Percentiles rank a stretch among this genome's conserved stretches.
Conservation (phyloP, 805 yeast species). For the Saccharomyces eubayanus region DNA sequence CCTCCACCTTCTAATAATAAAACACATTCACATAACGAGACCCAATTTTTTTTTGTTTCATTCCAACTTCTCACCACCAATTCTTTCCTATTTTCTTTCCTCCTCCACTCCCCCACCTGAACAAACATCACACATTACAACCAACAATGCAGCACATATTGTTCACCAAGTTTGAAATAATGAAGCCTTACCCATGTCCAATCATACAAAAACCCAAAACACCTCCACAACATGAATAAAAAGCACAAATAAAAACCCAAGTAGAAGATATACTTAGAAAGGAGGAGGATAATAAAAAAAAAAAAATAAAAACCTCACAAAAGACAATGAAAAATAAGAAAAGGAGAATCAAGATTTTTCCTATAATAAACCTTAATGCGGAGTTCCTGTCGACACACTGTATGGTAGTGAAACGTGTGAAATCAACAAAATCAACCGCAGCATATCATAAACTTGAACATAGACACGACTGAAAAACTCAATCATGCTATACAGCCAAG, state of each 20-base stretch:
- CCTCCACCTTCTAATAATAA: slow-evolving; percentile 6
- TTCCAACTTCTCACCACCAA: neutral
- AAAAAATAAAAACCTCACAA: neutral
- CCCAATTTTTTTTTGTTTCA: neutral
- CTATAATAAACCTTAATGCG: slow-evolving; percentile 17
- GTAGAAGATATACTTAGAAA: neutral
- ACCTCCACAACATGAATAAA: neutral
- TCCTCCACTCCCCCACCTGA: neutral
- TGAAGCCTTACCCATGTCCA: neutral
- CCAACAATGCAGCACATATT: neutral
- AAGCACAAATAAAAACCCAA: neutral
- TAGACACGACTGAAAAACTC: slow-evolving; percentile 19
- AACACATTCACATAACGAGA: slow-evolving; percentile 3
- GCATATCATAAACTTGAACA: slow-evolving; percentile 13
- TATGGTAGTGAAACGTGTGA: slow-evolving; percentile 28
- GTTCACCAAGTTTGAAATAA: neutral
- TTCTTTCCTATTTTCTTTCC: neutral
- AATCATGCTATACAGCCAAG: slow-evolving; percentile 1
- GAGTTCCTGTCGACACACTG: slow-evolving; percentile 14
- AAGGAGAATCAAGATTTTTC: neutral
- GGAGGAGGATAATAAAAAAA: neutral
- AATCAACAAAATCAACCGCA: slow-evolving; percentile 13
- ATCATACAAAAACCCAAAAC: neutral
- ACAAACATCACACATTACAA: neutral
- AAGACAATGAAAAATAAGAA: neutral